Conservation (phyloP, 2,329 filamentous ascomycete genomes). For the Verticillium dahliae region DNA sequence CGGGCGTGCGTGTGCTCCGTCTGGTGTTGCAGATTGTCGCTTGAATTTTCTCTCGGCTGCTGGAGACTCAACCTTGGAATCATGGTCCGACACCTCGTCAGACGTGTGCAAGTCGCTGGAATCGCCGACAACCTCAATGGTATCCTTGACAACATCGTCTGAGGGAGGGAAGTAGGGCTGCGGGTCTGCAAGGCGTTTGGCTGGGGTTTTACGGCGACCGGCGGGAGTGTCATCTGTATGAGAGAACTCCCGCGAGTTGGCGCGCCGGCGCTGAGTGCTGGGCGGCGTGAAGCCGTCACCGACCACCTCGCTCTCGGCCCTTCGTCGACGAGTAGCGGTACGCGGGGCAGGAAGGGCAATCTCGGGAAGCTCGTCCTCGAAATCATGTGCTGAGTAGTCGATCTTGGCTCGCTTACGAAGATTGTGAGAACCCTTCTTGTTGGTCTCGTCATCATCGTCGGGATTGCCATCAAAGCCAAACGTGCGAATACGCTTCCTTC, state of each 20-base stretch:
- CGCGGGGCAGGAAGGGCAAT: slow-evolving; percentile 12
- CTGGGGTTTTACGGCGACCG: slow-evolving; percentile 30
- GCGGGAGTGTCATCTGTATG: not conserved
- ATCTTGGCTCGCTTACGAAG: slow-evolving; percentile 49
- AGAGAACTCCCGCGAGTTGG: slow-evolving; percentile 11
- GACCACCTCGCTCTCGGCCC: slow-evolving; percentile 17
- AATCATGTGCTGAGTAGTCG: slow-evolving; percentile 50
- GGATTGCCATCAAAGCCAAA: slow-evolving; percentile 5
- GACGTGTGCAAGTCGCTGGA: slow-evolving; percentile 21
- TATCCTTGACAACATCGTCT: slow-evolving; percentile 45
- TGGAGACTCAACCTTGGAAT: not conserved
- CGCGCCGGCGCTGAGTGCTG: slow-evolving; percentile 6
- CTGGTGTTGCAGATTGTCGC: not conserved
- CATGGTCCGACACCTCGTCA: slow-evolving; percentile 17
- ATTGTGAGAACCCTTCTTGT: slow-evolving; percentile 52
- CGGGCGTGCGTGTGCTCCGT: not conserved
- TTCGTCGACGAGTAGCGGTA: slow-evolving; percentile 21
- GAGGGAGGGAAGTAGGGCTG: slow-evolving; percentile 8
- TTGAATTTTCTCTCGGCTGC: not conserved
- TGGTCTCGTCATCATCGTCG: slow-evolving; percentile 41
- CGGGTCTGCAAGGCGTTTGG: slow-evolving; percentile 28
- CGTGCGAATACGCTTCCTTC: slow-evolving; percentile 9
- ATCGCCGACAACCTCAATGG: slow-evolving; percentile 47
- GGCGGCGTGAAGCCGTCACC: slow-evolving; percentile 8
- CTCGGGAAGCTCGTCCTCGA: slow-evolving; percentile 36